Percentiles rank a stretch among this genome's conserved stretches.
These are phyloP conservation scores for Endocladia muricata DNA, from an alignment of 31 red algal species.

Conservation along the genomic window DNA sequence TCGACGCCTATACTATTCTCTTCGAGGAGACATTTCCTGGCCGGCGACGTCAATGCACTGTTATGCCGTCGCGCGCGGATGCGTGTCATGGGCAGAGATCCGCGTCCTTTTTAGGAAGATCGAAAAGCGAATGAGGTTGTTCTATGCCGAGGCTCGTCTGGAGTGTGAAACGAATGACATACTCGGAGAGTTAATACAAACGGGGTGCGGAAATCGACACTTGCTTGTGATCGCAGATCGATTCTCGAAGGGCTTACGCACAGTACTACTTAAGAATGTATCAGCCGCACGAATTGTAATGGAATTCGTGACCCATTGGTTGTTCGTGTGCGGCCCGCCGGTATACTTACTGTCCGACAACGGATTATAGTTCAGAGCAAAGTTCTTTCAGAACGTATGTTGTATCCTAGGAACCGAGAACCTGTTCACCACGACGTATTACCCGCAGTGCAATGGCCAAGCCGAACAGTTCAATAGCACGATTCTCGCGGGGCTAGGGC, in stretches of 20 bases:
- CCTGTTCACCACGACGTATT: neutral
- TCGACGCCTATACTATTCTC: neutral
- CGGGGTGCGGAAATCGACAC: too few species aligned
- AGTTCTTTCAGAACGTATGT: too few species aligned
- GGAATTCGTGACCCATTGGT: neutral
- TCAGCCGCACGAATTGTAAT: neutral
- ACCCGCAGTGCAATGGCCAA: too few species aligned
- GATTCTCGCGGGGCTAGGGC: neutral
- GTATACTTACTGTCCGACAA: neutral
- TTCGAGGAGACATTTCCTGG: conserved; percentile 7
- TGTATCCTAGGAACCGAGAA: neutral
- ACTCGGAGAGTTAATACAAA: too few species aligned
- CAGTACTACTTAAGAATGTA: neutral
- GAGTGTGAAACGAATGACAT: too few species aligned
- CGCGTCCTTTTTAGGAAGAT: too few species aligned
- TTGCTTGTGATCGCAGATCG: too few species aligned
- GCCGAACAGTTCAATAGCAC: neutral
- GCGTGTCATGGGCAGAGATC: too few species aligned
- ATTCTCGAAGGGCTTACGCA: neutral
- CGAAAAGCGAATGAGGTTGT: too few species aligned
- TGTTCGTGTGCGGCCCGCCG: neutral
- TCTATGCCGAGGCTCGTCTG: too few species aligned
- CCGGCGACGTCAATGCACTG: neutral
- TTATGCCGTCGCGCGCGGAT: too few species aligned
- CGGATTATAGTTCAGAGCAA: neutral